Conservation (phyloP, 345 rosid species). For the Euclidium syriacum region DNA sequence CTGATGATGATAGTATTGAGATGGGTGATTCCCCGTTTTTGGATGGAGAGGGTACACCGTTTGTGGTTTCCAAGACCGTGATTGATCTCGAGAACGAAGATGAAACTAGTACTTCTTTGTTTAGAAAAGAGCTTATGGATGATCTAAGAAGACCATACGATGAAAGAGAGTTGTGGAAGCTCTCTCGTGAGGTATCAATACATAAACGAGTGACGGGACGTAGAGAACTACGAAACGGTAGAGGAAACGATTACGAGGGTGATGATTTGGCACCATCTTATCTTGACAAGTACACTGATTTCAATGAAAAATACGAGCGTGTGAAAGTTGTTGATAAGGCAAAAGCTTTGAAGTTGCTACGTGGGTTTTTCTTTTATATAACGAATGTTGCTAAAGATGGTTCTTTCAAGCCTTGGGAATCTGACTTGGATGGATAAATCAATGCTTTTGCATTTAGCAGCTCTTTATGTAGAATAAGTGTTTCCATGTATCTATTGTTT, state of each 20-base stretch:
- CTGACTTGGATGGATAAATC: not conserved
- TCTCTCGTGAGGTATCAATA: conserved; percentile 3
- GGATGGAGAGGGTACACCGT: conserved; percentile 10
- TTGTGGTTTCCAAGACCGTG: conserved; percentile 20
- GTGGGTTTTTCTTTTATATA: conserved; percentile 32
- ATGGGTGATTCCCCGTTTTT: conserved; percentile 17
- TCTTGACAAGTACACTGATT: conserved; percentile 13
- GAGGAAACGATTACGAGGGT: conserved; percentile 12
- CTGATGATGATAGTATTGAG: conserved; percentile 4
- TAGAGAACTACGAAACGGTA: conserved; percentile 24
- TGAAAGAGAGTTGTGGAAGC: conserved; percentile 12
- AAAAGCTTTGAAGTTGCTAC: conserved; percentile 13
- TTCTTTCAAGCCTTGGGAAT: conserved; percentile 24
- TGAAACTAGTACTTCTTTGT: not conserved
- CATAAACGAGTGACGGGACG: conserved; percentile 4
- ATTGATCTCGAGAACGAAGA: conserved; percentile 21
- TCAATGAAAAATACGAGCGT: conserved; percentile 14
- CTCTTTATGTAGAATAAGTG: not conserved
- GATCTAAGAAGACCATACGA: conserved; percentile 7
- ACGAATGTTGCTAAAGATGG: conserved; percentile 17
- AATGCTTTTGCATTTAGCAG: not conserved
- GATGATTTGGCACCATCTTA: conserved; percentile 15
- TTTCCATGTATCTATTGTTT: not conserved
- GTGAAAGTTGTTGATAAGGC: conserved; percentile 14
- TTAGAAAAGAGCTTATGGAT: conserved; percentile 5